Evolutionary conservation across 1,284 basidiomycete species (phyloP).

Genomic region (Fomitiporia mediterranea): DNA sequence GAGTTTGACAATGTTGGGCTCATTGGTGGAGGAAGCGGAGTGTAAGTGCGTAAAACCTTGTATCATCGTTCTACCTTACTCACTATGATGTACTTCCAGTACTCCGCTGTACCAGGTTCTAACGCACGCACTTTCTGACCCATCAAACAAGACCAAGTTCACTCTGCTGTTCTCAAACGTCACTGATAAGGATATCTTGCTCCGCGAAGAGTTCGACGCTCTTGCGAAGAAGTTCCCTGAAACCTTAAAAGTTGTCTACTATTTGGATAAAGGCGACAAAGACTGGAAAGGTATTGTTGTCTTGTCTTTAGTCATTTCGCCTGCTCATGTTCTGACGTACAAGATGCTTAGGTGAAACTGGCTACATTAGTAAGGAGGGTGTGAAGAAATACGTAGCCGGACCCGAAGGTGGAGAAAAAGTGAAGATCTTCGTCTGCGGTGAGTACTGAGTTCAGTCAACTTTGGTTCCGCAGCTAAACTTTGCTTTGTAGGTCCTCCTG

Average conservation of each 20-base stretch:
- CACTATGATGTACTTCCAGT: slow-evolving; percentile 32
- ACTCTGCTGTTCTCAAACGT: slow-evolving; percentile 91
- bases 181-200: slow-evolving; percentile 86
- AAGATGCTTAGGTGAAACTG: slow-evolving; percentile 47
- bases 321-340: neutral
- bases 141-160: slow-evolving; percentile 90
- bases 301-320: slow-evolving; percentile 15
- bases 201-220: slow-evolving; percentile 77
- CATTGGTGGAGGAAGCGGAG: slow-evolving; percentile 88
- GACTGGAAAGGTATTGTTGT: slow-evolving; percentile 63
- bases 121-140: slow-evolving; percentile 65
- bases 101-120: slow-evolving; percentile 77
- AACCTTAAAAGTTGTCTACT: slow-evolving; percentile 80
- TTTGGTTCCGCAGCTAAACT: neutral
- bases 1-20: slow-evolving; percentile 83
- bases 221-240: slow-evolving; percentile 68
- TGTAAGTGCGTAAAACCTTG: slow-evolving; percentile 44
- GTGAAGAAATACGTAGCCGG: slow-evolving; percentile 72
- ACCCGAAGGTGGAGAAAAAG: slow-evolving; percentile 67
- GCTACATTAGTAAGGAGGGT: slow-evolving; percentile 70
- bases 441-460: slow-evolving; percentile 14
- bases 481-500: slow-evolving; percentile 65
- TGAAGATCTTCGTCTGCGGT: slow-evolving; percentile 90
- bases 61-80: neutral
- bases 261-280: slow-evolving; percentile 72